Evolutionary conservation across 1,139 yeast genomes (phyloP).

Genomic region (Pichia sp.): DNA sequence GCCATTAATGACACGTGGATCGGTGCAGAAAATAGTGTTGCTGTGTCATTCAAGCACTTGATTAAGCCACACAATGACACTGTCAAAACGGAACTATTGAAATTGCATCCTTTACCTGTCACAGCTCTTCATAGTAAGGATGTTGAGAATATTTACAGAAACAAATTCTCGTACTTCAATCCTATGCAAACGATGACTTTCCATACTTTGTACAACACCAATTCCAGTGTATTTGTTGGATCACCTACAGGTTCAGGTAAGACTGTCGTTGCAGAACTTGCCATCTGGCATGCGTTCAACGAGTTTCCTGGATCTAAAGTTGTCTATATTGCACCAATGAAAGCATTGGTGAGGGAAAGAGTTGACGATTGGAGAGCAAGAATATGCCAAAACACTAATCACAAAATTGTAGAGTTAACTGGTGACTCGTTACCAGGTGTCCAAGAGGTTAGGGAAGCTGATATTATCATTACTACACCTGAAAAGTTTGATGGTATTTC

Average conservation of each 20-base stretch:
- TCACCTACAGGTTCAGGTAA: conserved; percentile 99
- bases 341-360: conserved; percentile 93
- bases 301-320: conserved; percentile 78
- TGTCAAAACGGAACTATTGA: conserved; percentile 70
- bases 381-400: conserved; percentile 54
- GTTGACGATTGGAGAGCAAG: conserved; percentile 91
- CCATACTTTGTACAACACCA: conserved; percentile 77
- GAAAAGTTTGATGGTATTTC: conserved; percentile 98
- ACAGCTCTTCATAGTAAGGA: conserved; percentile 68
- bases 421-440: conserved; percentile 96
- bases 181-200: conserved; percentile 99
- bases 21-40: conserved; percentile 73
- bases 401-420: conserved; percentile 82
- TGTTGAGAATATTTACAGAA: conserved; percentile 62
- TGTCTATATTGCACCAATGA: conserved; percentile 98
- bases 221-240: conserved; percentile 83
- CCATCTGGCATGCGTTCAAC: conserved; percentile 91
- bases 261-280: conserved; percentile 94
- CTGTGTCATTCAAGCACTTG: conserved; percentile 86
- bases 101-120: conserved; percentile 81
- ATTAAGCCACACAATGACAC: conserved; percentile 87
- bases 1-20: conserved; percentile 85
- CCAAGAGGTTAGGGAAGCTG: conserved; percentile 78
- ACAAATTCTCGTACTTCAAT: conserved; percentile 78
- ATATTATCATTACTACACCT: conserved; percentile 92